A percentile compares a stretch with the other conserved stretches of the same genome.
phyloP scores from a whole-genome alignment of 2,329 filamentous ascomycete genomes.

The Penicillium sp. region DNA sequence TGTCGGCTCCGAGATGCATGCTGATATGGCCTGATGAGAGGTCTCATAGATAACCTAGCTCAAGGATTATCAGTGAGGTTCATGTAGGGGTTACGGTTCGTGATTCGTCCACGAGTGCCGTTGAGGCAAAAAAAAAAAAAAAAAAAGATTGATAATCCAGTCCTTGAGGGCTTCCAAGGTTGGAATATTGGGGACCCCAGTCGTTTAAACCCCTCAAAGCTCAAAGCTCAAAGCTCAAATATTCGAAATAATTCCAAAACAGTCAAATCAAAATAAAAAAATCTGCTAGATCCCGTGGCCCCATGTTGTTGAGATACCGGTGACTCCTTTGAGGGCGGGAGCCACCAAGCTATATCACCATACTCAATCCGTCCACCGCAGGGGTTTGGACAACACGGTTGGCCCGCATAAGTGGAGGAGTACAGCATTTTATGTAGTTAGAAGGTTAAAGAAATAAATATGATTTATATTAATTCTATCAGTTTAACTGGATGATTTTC shows the following conservation, averaged over 20 bases:
- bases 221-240: neutral
- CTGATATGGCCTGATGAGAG: constrained; percentile 2
- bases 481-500: neutral
- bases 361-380: constrained; percentile 20
- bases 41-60: neutral
- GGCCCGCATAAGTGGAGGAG: neutral
- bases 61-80: neutral
- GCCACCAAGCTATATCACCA: constrained; percentile 13
- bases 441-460: neutral
- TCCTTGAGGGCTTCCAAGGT: neutral
- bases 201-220: neutral
- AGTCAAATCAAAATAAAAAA: constrained; percentile 4
- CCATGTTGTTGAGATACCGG: constrained; percentile 9
- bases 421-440: neutral
- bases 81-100: neutral
- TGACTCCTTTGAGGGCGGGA: constrained; percentile 23
- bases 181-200: neutral
- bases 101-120: neutral
- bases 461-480: neutral
- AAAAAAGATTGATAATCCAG: neutral
- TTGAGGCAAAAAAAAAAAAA: neutral
- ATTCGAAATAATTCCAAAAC: neutral
- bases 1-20: neutral
- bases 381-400: neutral
- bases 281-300: constrained; percentile 14